Evolutionary conservation across 805 yeast genomes (phyloP).

Genomic region (Middelhovenomyces tepae): DNA sequence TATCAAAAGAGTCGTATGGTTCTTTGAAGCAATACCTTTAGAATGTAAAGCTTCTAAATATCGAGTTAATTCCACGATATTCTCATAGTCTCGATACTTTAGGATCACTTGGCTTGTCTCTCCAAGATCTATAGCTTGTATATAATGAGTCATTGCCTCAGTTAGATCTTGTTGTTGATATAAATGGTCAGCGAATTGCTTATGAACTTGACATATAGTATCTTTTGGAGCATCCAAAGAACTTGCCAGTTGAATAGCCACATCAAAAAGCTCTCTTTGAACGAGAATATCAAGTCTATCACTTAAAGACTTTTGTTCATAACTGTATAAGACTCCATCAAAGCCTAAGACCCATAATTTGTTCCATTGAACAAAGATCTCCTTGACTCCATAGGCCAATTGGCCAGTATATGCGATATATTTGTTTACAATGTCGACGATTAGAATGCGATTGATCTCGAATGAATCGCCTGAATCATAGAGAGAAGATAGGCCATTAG

Average conservation of each 20-base stretch:
- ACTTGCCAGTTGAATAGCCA: conserved; percentile 63
- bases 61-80: conserved; percentile 51
- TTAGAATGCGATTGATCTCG: conserved; percentile 46
- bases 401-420: conserved; percentile 61
- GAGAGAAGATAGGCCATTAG: conserved; percentile 14
- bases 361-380: conserved; percentile 48
- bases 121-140: conserved; percentile 45
- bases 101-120: conserved; percentile 71
- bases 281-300: conserved; percentile 61
- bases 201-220: conserved; percentile 35
- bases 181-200: conserved; percentile 61
- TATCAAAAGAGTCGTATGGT: conserved; percentile 72
- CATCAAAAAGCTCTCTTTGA: conserved; percentile 58
- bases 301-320: conserved; percentile 58
- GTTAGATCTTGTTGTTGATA: conserved; percentile 56
- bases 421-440: conserved; percentile 63
- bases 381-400: conserved; percentile 54
- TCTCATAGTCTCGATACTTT: conserved; percentile 68
- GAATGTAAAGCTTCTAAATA: conserved; percentile 57
- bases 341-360: conserved; percentile 54
- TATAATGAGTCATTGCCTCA: conserved; percentile 68
- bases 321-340: conserved; percentile 65
- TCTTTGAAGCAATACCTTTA: conserved; percentile 50
- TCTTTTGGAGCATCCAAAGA: conserved; percentile 19
- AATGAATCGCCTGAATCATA: conserved; percentile 12